Evolutionary conservation across 2,329 filamentous ascomycete genomes (phyloP), one percentile per base, ranked within the genome.

Genomic region (Calonectria pseudoturangicola): DNA sequence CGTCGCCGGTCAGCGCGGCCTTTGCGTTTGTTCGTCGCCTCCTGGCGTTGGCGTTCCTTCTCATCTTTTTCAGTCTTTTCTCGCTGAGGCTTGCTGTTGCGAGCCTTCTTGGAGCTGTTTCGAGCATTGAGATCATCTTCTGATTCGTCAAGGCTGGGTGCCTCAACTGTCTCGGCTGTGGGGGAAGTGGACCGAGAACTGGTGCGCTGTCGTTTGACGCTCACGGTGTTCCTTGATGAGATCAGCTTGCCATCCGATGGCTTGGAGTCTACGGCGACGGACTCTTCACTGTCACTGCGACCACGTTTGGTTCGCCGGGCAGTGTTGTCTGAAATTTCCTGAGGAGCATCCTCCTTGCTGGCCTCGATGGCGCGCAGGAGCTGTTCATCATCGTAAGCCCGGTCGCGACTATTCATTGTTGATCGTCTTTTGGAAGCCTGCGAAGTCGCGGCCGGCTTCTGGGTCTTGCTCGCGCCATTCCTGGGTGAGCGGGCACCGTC

Each of bases 351-450:
- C 81, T 94, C 93, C 85, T 96, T 98, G 87, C 97, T 99, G 74
- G 97, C 96, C 83, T 98, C 96, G 78, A 99, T 95, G 36, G 96
- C 97, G 77, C 94, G 92, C 68, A 95, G 92, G 47, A 99, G 84
- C 80, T 96, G 93, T 79, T 98, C 96, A 84, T 99, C 97, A 76
- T 98, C 96, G 79, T 98, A 98, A 27, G 95, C 96, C 50, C 96
- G 96, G 83, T 95, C 94, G 74, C 96, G 92, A 83, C 97, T 99
- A 82, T 98, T 98, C 95, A 98, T 98, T 8, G 97, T 99, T 25
- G 95, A 98, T 33, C 97, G 91, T 72, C 97, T 92, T 83, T 98
- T 98, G 45, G 93, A 77, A 15, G 67, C 89, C 67, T 91, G 89
- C 51, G 85, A 86, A 13, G 85, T 82, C 1, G 87, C 85, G 12